These are phyloP conservation scores for Mastigamoeba balamuthi DNA, from an alignment of 78 protist species.

Conservation along the genomic window DNA sequence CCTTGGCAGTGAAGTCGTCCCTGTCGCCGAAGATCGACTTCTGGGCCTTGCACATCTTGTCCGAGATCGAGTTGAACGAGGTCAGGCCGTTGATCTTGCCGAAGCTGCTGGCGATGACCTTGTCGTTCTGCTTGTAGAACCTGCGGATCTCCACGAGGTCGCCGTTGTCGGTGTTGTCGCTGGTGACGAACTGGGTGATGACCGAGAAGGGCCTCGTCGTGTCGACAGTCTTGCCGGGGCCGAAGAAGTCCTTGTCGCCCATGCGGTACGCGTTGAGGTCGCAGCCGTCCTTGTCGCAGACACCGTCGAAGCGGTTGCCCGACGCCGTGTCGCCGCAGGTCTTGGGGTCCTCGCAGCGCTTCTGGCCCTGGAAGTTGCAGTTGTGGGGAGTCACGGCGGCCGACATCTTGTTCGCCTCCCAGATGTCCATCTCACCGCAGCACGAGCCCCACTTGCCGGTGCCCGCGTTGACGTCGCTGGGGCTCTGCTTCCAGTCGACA, in stretches of 20 bases:
- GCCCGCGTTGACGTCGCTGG: slow-evolving; percentile 28
- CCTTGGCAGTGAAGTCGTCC: slow-evolving; percentile 35
- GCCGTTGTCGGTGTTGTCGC: slow-evolving; percentile 45
- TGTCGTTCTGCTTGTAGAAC: slow-evolving; percentile 44
- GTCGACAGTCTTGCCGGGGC: slow-evolving; percentile 28
- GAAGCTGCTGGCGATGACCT: slow-evolving; percentile 2
- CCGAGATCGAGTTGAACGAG: slow-evolving; percentile 10
- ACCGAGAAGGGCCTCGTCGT: slow-evolving; percentile 36
- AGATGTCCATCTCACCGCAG: slow-evolving; percentile 64
- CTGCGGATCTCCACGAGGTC: slow-evolving; percentile 33
- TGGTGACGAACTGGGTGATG: slow-evolving; percentile 56
- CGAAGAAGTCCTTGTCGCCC: slow-evolving; percentile 39
- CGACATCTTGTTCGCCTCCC: slow-evolving; percentile 56
- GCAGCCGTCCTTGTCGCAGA: slow-evolving; percentile 61
- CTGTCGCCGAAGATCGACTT: slow-evolving; percentile 9
- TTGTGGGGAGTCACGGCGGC: slow-evolving; percentile 54
- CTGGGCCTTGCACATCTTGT: slow-evolving; percentile 25
- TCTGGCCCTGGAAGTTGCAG: slow-evolving; percentile 8
- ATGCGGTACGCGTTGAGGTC: slow-evolving; percentile 54
- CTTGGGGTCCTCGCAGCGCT: slow-evolving; percentile 15
- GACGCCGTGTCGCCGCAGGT: slow-evolving; percentile 25
- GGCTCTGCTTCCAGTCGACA: too few species aligned
- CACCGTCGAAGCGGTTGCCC: slow-evolving; percentile 20
- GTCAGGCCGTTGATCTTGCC: neutral
- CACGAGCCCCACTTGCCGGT: slow-evolving; percentile 37